Conservation (phyloP, 1,284 basidiomycete genomes). For the Meira miltonrushii region DNA sequence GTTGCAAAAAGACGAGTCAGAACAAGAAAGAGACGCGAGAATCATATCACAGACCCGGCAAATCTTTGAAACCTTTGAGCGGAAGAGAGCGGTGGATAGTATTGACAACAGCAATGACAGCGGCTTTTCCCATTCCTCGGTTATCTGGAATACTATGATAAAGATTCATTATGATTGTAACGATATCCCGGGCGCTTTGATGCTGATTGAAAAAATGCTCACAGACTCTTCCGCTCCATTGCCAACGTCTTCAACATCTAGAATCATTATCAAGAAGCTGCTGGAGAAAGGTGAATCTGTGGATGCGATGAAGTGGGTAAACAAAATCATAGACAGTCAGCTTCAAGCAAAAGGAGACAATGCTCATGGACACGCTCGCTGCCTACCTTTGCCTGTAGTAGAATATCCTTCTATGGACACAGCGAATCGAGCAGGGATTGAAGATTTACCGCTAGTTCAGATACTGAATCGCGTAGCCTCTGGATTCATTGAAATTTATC, state of each 20-base stretch:
- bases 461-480: no score
- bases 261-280: conserved; percentile 59
- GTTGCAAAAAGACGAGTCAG: neutral
- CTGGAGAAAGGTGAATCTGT: conserved; percentile 25
- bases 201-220: conserved; percentile 70
- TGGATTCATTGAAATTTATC: no score
- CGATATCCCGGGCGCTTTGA: conserved; percentile 64
- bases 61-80: neutral
- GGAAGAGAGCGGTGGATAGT: no score
- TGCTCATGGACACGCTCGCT: neutral
- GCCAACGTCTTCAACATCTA: conserved; percentile 60
- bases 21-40: neutral
- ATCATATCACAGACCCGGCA: neutral
- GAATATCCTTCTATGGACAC: no score
- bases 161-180: conserved; percentile 67
- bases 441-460: no score
- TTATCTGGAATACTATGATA: conserved; percentile 70
- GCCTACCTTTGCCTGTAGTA: no score
- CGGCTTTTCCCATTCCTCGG: no score
- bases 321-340: conserved; percentile 15
- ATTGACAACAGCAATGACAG: neutral
- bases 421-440: no score
- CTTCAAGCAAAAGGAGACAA: neutral
- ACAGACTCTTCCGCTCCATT: conserved; percentile 57
- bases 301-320: conserved; percentile 35